Conservation (phyloP, 768 basidiomycete species). For the Lyophyllum decastes region DNA sequence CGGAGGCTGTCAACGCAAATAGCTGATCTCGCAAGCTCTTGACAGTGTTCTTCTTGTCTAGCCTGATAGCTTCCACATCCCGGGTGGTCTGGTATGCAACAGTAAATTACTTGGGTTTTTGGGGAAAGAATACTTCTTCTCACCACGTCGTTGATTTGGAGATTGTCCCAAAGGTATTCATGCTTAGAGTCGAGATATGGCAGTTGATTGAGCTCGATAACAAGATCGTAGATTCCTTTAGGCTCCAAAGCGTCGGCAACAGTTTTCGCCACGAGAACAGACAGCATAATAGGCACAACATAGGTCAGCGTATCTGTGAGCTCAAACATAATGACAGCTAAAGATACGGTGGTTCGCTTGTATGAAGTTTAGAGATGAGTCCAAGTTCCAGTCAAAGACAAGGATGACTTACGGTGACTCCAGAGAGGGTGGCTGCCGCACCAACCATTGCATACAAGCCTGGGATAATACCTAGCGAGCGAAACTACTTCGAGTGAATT, state of each 20-base stretch:
- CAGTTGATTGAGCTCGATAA: conserved; percentile 88
- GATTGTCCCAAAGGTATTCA: conserved; percentile 83
- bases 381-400: neutral
- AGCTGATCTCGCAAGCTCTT: conserved; percentile 73
- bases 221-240: conserved; percentile 96
- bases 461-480: conserved; percentile 61
- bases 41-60: conserved; percentile 78
- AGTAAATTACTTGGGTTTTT: neutral
- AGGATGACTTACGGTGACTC: conserved; percentile 75
- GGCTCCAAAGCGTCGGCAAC: conserved; percentile 87
- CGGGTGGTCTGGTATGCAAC: conserved; percentile 54
- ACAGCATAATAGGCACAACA: conserved; percentile 86
- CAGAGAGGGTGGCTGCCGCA: conserved; percentile 90
- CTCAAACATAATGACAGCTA: conserved; percentile 96
- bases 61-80: conserved; percentile 67
- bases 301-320: conserved; percentile 93
- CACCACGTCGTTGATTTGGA: conserved; percentile 79
- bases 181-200: conserved; percentile 93
- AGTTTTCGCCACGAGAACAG: conserved; percentile 88
- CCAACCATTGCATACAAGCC: conserved; percentile 97
- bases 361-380: neutral
- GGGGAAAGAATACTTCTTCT: conserved; percentile 25
- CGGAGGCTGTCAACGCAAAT: conserved; percentile 52
- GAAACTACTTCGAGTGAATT: neutral
- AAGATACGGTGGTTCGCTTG: conserved; percentile 85